Evolutionary conservation across 768 basidiomycete species (phyloP).

Genomic region (Tulasnella sp.): DNA sequence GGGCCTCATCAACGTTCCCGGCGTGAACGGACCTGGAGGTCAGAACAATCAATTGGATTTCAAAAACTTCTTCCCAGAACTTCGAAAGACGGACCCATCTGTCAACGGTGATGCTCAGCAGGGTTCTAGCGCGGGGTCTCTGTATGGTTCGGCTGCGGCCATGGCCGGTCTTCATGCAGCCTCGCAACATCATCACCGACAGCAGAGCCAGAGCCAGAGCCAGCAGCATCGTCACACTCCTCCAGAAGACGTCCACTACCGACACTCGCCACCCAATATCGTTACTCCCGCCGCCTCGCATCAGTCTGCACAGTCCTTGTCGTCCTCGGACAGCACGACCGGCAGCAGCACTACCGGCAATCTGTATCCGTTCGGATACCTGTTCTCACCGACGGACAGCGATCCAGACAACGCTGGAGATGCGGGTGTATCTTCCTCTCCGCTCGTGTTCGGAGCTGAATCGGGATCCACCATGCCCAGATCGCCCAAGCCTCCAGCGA

Average conservation of each 20-base stretch:
- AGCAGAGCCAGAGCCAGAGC: not conserved
- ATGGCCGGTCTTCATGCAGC: not conserved
- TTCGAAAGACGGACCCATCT: too few relatives aligned
- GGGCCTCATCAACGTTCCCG: constrained; percentile 12
- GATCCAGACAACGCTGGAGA: not conserved
- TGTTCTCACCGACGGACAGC: not conserved
- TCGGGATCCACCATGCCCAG: too few relatives aligned
- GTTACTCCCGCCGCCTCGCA: not conserved
- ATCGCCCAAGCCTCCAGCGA: too few relatives aligned
- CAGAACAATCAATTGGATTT: too few relatives aligned
- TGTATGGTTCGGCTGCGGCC: constrained; percentile 7
- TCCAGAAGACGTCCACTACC: not conserved
- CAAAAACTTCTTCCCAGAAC: too few relatives aligned
- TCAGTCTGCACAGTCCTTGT: not conserved
- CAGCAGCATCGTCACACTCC: not conserved
- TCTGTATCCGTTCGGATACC: constrained; percentile 8
- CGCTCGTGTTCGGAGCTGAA: too few relatives aligned
- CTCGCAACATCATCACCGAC: not conserved
- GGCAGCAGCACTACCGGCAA: not conserved
- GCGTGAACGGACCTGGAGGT: not conserved
- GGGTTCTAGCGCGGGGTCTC: not conserved
- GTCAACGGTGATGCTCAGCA: not conserved
- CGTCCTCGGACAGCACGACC: not conserved
- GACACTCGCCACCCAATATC: not conserved
- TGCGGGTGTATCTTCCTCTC: too few relatives aligned